phyloP scores from a whole-genome alignment of 495 filamentous ascomycete genomes.

The Annulohypoxylon moriforme region DNA sequence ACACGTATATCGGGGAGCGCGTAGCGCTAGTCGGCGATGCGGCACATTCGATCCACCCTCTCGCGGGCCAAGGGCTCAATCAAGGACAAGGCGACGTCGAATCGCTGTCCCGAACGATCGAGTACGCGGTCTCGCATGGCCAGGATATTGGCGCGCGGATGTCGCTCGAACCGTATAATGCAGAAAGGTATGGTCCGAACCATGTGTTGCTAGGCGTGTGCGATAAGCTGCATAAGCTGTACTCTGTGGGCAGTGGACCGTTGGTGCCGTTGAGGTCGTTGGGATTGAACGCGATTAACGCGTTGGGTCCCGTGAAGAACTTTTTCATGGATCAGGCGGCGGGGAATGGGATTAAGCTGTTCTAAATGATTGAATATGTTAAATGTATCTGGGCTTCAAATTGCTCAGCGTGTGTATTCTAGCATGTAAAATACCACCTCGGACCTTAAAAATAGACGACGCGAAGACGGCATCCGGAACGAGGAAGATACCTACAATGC shows the following conservation, averaged over 20 bases:
- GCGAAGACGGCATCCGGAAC: neutral
- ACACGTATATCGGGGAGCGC: constrained; percentile 88
- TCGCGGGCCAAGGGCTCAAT: constrained; percentile 95
- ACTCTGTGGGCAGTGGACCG: constrained; percentile 77
- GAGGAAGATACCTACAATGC: neutral
- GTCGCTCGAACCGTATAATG: constrained; percentile 80
- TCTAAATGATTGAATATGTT: constrained; percentile 34
- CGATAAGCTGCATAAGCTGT: constrained; percentile 94
- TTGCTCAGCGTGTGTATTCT: neutral
- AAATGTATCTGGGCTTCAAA: neutral
- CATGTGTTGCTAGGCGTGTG: constrained; percentile 87
- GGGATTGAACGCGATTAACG: constrained; percentile 81
- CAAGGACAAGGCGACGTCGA: constrained; percentile 90
- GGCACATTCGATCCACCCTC: constrained; percentile 92
- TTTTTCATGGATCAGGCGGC: constrained; percentile 93
- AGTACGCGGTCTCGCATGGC: constrained; percentile 81
- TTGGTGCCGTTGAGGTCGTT: constrained; percentile 80
- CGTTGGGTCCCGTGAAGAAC: constrained; percentile 79
- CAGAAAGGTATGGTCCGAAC: constrained; percentile 82
- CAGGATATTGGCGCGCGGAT: constrained; percentile 82
- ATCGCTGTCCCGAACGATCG: constrained; percentile 76
- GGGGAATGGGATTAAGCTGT: constrained; percentile 64
- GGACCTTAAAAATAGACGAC: neutral
- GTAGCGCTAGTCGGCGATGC: constrained; percentile 93
- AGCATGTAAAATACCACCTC: neutral